Conservation (phyloP, 2,329 filamentous ascomycete species). For the Stachybotrys elegans region DNA sequence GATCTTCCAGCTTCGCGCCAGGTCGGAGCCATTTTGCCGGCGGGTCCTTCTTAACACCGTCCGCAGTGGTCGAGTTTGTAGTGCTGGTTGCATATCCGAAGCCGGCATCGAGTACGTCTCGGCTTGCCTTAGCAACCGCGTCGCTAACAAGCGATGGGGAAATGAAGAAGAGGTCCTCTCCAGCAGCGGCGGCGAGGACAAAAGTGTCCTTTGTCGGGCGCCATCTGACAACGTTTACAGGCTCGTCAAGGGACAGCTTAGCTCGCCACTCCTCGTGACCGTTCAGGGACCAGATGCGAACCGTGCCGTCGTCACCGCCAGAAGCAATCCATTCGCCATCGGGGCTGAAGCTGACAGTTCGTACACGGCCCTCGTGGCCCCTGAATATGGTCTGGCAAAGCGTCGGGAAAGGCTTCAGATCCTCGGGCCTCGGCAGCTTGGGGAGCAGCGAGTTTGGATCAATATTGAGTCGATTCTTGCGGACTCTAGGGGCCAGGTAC, state of each 20-base stretch:
- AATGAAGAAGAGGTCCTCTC: constrained; percentile 81
- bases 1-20: constrained; percentile 64
- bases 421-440: constrained; percentile 87
- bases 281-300: constrained; percentile 87
- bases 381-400: constrained; percentile 81
- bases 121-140: constrained; percentile 66
- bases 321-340: constrained; percentile 81
- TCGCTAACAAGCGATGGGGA: constrained; percentile 71
- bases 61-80: constrained; percentile 45
- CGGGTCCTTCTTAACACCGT: constrained; percentile 64
- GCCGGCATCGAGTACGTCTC: constrained; percentile 77
- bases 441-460: constrained; percentile 89
- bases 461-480: constrained; percentile 93
- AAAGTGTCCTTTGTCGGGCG: constrained; percentile 75
- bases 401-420: constrained; percentile 92
- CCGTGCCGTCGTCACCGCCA: constrained; percentile 89
- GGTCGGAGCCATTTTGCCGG: constrained; percentile 82
- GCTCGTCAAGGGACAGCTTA: constrained; percentile 69
- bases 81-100: constrained; percentile 84
- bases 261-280: constrained; percentile 85
- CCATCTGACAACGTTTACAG: constrained; percentile 86
- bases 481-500: constrained; percentile 86
- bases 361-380: constrained; percentile 84
- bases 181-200: constrained; percentile 77
- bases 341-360: constrained; percentile 79